phyloP scores from a whole-genome alignment of 768 basidiomycete genomes.

The Fistulinella prunicolor region DNA sequence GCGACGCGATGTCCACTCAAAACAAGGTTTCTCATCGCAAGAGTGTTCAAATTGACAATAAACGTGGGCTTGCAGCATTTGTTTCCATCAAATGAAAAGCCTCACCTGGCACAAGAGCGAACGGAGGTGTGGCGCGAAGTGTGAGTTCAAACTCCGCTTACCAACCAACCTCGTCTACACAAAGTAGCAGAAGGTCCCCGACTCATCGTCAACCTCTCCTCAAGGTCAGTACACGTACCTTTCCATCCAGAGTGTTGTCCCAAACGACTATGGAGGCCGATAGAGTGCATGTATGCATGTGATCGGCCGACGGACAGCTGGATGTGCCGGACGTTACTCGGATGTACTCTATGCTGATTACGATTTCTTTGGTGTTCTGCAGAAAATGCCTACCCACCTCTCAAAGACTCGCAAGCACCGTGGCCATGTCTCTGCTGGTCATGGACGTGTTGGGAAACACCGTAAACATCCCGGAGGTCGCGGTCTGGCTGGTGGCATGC shows the following conservation, averaged over 20 bases:
- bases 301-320: slow-evolving; percentile 39
- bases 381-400: slow-evolving; percentile 92
- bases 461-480: slow-evolving; percentile 99
- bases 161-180: slow-evolving; percentile 1
- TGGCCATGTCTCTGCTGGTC: slow-evolving; percentile 98
- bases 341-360: slow-evolving; percentile 33
- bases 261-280: slow-evolving; percentile 5
- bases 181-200: slow-evolving; percentile 34
- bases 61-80: slow-evolving; percentile 47
- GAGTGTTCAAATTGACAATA: slow-evolving; percentile 67
- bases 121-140: slow-evolving; percentile 16
- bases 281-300: slow-evolving; percentile 18
- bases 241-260: slow-evolving; percentile 15
- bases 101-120: slow-evolving; percentile 27
- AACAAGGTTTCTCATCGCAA: slow-evolving; percentile 49
- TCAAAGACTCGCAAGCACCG: slow-evolving; percentile 99
- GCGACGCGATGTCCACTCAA: slow-evolving; percentile 37
- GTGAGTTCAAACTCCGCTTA: slow-evolving; percentile 28
- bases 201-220: slow-evolving; percentile 48
- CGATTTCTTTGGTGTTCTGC: slow-evolving; percentile 11
- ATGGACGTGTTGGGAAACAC: slow-evolving; percentile 99
- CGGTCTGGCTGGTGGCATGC: slow-evolving; percentile 99
- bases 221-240: slow-evolving; percentile 58
- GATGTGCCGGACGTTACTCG: slow-evolving; percentile 44
- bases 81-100: slow-evolving; percentile 1